Conservation (phyloP, 495 filamentous ascomycete genomes). For the Penicillium roqueforti region DNA sequence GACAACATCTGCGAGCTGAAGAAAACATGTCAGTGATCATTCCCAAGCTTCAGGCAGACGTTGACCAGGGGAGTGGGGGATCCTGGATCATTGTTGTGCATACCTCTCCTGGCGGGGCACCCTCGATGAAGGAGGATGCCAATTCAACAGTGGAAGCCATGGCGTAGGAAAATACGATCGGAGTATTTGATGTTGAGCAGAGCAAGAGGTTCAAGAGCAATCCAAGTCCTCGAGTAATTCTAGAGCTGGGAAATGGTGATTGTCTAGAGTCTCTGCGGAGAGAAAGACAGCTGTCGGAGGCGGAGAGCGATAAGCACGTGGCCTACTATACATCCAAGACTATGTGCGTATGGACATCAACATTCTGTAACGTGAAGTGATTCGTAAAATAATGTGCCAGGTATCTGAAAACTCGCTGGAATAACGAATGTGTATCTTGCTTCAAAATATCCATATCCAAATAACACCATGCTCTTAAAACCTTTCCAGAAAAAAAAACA, state of each 20-base stretch:
- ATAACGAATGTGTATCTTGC: constrained; percentile 9
- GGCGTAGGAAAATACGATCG: not conserved
- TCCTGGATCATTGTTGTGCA: constrained; percentile 18
- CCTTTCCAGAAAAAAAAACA: not conserved
- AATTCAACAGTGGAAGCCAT: constrained; percentile 55
- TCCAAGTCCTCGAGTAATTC: not conserved
- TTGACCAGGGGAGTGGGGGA: constrained; percentile 3
- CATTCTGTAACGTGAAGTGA: not conserved
- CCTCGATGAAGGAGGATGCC: constrained; percentile 84
- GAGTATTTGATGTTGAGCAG: not conserved
- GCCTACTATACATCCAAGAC: constrained; percentile 3
- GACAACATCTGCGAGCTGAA: constrained; percentile 82
- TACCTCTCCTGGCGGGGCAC: constrained; percentile 97
- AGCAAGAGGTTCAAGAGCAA: not conserved
- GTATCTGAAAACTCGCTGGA: constrained; percentile 11
- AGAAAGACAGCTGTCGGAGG: constrained; percentile 16
- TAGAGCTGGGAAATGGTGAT: constrained; percentile 1
- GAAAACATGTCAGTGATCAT: constrained; percentile 4
- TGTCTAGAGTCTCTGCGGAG: constrained; percentile 15
- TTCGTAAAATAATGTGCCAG: not conserved
- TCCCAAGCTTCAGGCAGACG: not conserved
- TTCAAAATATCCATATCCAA: not conserved
- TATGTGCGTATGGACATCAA: not conserved
- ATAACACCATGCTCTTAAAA: not conserved
- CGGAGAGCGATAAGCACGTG: constrained; percentile 29